Percentiles rank a stretch among this genome's conserved stretches.
Evolutionary conservation across 495 filamentous ascomycete genomes (phyloP).

Genomic region (Aspergillus sclerotiicarbonarius): DNA sequence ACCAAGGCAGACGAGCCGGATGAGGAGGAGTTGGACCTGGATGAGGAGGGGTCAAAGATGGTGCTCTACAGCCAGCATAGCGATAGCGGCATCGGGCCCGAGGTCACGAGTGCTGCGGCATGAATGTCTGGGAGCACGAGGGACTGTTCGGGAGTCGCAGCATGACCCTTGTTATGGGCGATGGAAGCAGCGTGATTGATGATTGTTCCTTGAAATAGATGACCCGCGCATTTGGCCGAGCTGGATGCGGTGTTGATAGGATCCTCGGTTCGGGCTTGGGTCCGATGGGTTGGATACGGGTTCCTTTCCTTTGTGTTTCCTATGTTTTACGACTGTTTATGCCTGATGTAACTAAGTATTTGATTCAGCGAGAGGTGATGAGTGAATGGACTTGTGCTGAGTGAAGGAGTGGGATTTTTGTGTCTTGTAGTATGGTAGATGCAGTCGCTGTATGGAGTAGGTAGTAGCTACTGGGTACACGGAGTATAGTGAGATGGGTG

Average conservation of each 20-base stretch:
- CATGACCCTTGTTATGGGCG: slow-evolving; percentile 10
- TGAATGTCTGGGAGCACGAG: slow-evolving; percentile 1
- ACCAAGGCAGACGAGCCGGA: slow-evolving; percentile 15
- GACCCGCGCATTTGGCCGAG: background rate
- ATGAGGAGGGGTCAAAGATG: slow-evolving; percentile 34
- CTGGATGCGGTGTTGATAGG: slow-evolving; percentile 7
- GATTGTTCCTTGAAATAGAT: background rate
- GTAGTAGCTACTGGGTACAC: too few species aligned
- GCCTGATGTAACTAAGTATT: slow-evolving; percentile 1
- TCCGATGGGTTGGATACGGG: background rate
- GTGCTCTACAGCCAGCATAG: slow-evolving; percentile 38
- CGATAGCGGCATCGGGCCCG: slow-evolving; percentile 47
- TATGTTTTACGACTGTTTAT: slow-evolving; percentile 16
- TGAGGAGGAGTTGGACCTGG: slow-evolving; percentile 17
- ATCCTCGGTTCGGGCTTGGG: slow-evolving; percentile 21
- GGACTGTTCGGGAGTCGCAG: background rate
- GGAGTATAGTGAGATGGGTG: too few species aligned
- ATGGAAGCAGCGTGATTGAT: background rate
- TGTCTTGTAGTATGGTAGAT: background rate
- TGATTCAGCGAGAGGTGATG: background rate
- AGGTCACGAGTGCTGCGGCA: slow-evolving; percentile 35
- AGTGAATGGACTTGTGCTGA: background rate
- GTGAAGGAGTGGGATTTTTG: background rate
- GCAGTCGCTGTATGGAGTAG: too few species aligned
- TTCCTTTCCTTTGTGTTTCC: slow-evolving; percentile 21